Percentiles rank a stretch among this genome's conserved stretches.
phyloP scores from a whole-genome alignment of 352 stramenopile species.

The Phytophthora pluvialis region DNA sequence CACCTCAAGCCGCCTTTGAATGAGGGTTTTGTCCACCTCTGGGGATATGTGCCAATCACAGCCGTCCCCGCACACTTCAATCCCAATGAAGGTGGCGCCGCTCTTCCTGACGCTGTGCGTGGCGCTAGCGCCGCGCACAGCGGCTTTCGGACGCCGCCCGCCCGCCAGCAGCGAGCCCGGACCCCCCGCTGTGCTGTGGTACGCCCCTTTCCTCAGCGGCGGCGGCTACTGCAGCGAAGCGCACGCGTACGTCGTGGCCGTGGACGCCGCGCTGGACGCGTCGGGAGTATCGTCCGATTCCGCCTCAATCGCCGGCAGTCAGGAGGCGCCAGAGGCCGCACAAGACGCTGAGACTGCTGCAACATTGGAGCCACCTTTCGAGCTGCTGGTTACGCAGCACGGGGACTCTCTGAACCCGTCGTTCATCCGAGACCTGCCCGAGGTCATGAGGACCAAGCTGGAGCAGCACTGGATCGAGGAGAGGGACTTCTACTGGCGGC shows the following conservation, averaged over 20 bases:
- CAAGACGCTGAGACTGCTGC: constrained; percentile 3
- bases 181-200: constrained; percentile 79
- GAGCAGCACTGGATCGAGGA: constrained; percentile 81
- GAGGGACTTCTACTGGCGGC: constrained; percentile 65
- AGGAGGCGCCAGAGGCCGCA: constrained; percentile 15
- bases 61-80: neutral
- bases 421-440: constrained; percentile 68
- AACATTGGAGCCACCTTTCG: constrained; percentile 41
- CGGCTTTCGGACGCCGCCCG: constrained; percentile 2
- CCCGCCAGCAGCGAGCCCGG: neutral
- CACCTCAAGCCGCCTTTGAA: too few species aligned
- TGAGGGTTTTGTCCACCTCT: too few species aligned
- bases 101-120: constrained; percentile 16
- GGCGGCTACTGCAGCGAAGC: constrained; percentile 94
- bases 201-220: constrained; percentile 91
- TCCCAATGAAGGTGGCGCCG: constrained; percentile 9
- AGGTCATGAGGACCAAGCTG: constrained; percentile 52
- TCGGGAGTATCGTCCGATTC: constrained; percentile 5
- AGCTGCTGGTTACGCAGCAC: constrained; percentile 69
- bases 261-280: constrained; percentile 46
- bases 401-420: constrained; percentile 68
- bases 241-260: constrained; percentile 81
- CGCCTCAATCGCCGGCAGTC: neutral
- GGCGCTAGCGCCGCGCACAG: constrained; percentile 13
- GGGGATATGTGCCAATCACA: too few species aligned